Base-by-base conservation (phyloP, 257 asterid species). In the Nicotiana tabacum region DNA sequence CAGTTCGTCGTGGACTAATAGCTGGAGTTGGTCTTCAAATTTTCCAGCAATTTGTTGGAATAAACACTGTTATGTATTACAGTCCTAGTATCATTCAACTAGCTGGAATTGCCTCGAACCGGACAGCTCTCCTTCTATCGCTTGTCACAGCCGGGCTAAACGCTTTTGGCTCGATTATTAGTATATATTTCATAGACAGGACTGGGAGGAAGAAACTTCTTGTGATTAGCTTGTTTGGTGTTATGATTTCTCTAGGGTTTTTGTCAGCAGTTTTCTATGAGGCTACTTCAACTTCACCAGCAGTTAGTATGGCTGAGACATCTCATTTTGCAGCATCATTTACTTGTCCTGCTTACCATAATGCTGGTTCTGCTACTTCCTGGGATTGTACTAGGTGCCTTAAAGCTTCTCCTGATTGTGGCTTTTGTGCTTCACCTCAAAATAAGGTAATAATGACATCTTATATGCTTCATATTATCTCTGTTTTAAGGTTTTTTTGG, bases 381-480 rank as follows among this genome's bases (percentile, higher is more conserved):
- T 89, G 91, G 91, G 82, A 89, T 77, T 90, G 93, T 66, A 87
- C 85, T 81, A 84, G 46, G 83, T 87, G 93, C 83, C 82, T 89
- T 77, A 86, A 83, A 83, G 89, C 90, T 56, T 77, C 86, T 64
- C 84, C 87, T 3, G 51, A 82, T 27, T 89, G 92, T 64, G 93
- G 91, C 16, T 89, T 90, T 81, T 90, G 92, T 33, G 85, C 90
- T 56, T 84, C 89, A 33, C 57, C 86, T 9, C 76, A 82, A 66
- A 62, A 85, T 64, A 90, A 89, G 91, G 88, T 88, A 85, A 27
- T 1, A 80, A 3, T 9, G 13, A 62, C 1, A 16, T 33, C 35
- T n/a, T 30, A 30, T 37, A 37, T 35, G 53, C 64, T 37, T 58
- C 8, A 1, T 58, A 18, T 58, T 58, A 27, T 74, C 10, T 69